Evolutionary conservation across 2,329 filamentous ascomycete genomes (phyloP), one percentile per base, ranked within the genome.

Genomic region (Aspergillus caelatus): DNA sequence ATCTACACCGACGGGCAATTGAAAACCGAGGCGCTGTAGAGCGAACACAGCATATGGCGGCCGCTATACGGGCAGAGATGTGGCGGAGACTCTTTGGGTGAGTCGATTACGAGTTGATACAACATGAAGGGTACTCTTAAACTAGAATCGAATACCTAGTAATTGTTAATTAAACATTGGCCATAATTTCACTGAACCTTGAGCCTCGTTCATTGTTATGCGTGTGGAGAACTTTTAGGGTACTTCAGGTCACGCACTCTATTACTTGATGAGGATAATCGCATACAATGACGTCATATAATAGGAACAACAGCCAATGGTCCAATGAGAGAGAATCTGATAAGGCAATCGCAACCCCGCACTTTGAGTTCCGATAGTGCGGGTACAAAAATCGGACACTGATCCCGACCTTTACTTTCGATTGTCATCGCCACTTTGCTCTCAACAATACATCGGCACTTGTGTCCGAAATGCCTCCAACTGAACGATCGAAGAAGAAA

Each of bases 11-110:
- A 43, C 82, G 89, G 30, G 88, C 88, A 30, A 83, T 91, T 61
- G 90, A 92, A 80, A 92, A 92, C 80, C 85, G 85, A 66, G 89
- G 91, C 67, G 89, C 90, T 4, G 86, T 91, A 32, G 81, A 86
- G 74, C 79, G 50, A 53, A 53, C 50, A 5, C 19, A 53, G 12
- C 28, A 53, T 14, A 23, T 53, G 50, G 30, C 21, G 19, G 50
- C n/a, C 12, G 50, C 50, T 26, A 32, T 53, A 11, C 50, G 14
- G 11, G 3, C 21, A 53, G 50, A 53, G 30, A 7, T 53, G 28
- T 32, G 50, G 30, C 19, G 50, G 30, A 53, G 50, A 21, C 16
- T 53, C 10, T 32, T 34, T 14, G 14, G 6, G 23, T 14, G 28
- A 53, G n/a, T 53, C 16, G n/a, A 21, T n/a, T 45, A 45, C 4